A percentile compares a stretch with the other conserved stretches of the same genome.
These are phyloP conservation scores for Heritiera littoralis DNA, from an alignment of 345 rosid species.

Conservation along the genomic window DNA sequence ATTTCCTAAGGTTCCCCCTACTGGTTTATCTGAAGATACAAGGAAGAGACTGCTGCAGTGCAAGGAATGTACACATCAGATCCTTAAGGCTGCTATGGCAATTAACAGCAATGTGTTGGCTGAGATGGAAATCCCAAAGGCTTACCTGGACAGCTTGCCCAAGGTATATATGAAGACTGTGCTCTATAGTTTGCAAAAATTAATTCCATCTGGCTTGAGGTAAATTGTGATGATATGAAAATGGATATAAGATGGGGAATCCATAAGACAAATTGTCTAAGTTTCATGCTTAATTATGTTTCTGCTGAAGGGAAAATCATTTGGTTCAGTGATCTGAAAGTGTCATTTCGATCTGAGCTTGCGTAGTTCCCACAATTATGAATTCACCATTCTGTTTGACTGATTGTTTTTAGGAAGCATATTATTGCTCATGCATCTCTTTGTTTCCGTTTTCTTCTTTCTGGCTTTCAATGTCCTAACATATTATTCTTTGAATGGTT, in stretches of 20 bases:
- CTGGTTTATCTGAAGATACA: slow-evolving; percentile 70
- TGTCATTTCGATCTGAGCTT: neutral
- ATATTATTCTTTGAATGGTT: neutral
- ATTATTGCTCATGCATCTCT: neutral
- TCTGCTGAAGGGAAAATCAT: neutral
- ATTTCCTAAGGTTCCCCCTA: slow-evolving; percentile 75
- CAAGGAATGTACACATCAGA: slow-evolving; percentile 86
- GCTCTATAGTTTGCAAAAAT: neutral
- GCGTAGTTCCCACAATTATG: neutral
- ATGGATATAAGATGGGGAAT: neutral
- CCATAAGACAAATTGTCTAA: neutral
- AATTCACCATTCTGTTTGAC: neutral
- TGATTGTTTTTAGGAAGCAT: neutral
- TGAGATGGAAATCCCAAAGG: slow-evolving; percentile 89
- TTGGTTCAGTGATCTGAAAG: neutral
- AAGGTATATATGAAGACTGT: slow-evolving; percentile 49
- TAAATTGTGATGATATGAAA: neutral
- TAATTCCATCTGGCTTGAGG: neutral
- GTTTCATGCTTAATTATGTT: neutral
- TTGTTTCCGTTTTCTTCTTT: neutral
- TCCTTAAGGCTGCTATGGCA: slow-evolving; percentile 96
- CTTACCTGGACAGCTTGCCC: slow-evolving; percentile 81
- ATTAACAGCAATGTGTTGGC: slow-evolving; percentile 84
- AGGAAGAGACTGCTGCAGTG: slow-evolving; percentile 81
- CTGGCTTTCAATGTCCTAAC: neutral